Evolutionary conservation across 1,139 yeast species (phyloP).

Genomic region (Pneumocystis wakefieldiae): DNA sequence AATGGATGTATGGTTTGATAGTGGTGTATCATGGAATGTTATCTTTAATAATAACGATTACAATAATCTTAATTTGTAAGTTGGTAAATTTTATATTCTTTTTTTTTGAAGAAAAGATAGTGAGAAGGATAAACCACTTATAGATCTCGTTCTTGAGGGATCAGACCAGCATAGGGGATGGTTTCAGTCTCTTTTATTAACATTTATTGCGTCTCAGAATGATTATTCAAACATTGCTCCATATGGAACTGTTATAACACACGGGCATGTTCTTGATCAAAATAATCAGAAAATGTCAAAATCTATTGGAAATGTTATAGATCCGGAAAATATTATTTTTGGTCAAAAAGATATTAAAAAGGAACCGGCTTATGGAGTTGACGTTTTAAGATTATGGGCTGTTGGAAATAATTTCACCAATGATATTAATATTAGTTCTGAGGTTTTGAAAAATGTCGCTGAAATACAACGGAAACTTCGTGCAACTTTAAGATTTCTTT

Average conservation of each 20-base stretch:
- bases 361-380: slow-evolving; percentile 68
- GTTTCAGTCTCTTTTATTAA: slow-evolving; percentile 88
- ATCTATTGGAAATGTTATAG: slow-evolving; percentile 68
- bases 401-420: slow-evolving; percentile 77
- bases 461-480: slow-evolving; percentile 71
- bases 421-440: slow-evolving; percentile 64
- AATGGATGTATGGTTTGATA: slow-evolving; percentile 98
- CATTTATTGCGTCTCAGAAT: slow-evolving; percentile 39
- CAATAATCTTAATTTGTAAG: neutral
- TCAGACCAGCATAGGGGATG: slow-evolving; percentile 97
- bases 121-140: slow-evolving; percentile 25
- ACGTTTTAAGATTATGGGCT: slow-evolving; percentile 81
- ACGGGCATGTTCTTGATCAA: slow-evolving; percentile 82
- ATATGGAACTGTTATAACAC: slow-evolving; percentile 63
- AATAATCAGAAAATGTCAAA: slow-evolving; percentile 87
- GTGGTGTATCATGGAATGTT: slow-evolving; percentile 76
- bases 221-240: slow-evolving; percentile 38
- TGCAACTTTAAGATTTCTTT: slow-evolving; percentile 60
- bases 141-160: slow-evolving; percentile 83
- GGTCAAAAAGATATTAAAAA: slow-evolving; percentile 43
- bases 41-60: neutral
- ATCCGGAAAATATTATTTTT: slow-evolving; percentile 48
- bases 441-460: slow-evolving; percentile 57
- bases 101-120: slow-evolving; percentile 8
- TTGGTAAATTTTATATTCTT: slow-evolving; percentile 34